Evolutionary conservation across 176 grass and related monocot genomes (phyloP).

Genomic region (Oryza australiensis): DNA sequence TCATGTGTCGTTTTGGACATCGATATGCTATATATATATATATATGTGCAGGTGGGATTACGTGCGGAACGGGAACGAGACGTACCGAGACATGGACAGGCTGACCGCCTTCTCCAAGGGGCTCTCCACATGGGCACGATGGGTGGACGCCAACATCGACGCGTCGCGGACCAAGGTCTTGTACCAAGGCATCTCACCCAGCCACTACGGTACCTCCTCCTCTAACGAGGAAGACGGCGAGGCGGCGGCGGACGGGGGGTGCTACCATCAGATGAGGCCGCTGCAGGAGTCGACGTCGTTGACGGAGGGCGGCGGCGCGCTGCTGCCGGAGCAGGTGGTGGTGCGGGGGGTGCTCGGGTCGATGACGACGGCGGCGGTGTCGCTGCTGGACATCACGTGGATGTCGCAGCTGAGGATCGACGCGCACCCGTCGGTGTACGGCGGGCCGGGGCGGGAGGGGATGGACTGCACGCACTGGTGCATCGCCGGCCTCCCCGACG

Average conservation of each 20-base stretch:
- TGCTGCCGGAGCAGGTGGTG: conserved; percentile 42
- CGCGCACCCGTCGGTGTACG: conserved; percentile 81
- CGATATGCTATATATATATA: no score
- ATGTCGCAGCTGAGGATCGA: conserved; percentile 85
- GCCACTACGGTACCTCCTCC: conserved; percentile 51
- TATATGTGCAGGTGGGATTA: conserved; percentile 53
- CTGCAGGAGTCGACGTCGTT: conserved; percentile 35
- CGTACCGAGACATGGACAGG: conserved; percentile 55
- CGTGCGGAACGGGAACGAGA: conserved; percentile 36
- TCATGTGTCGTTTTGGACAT: no score
- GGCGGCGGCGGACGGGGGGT: not conserved
- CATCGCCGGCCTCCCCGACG: conserved; percentile 65
- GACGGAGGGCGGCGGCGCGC: conserved; percentile 10
- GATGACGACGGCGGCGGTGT: conserved; percentile 54
- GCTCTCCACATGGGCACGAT: conserved; percentile 55
- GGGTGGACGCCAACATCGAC: conserved; percentile 51
- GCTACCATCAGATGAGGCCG: conserved; percentile 56
- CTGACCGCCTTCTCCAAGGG: conserved; percentile 50
- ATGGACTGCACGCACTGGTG: conserved; percentile 92
- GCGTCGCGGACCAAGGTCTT: conserved; percentile 44
- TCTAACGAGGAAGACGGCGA: conserved; percentile 19
- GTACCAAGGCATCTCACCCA: conserved; percentile 66
- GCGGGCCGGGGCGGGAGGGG: conserved; percentile 40
- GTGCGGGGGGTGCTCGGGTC: conserved; percentile 37
- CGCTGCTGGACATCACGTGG: conserved; percentile 69